Percentiles rank a stretch among this genome's conserved stretches.
phyloP scores from a whole-genome alignment of 495 filamentous ascomycete species.

The Aeminium ludgeri region DNA sequence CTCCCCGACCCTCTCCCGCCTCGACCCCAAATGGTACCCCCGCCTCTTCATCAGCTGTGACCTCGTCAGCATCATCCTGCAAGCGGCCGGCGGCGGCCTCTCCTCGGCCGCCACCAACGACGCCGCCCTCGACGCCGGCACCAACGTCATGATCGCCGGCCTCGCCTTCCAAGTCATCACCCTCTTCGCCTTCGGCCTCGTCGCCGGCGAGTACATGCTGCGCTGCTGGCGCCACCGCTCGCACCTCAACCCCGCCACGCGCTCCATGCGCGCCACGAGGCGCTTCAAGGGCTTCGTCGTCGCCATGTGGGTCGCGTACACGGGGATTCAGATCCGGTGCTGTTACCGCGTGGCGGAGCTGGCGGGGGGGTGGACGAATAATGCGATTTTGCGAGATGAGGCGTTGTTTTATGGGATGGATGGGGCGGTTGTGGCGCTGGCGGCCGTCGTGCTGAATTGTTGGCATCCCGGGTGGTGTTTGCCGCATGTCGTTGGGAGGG shows the following conservation, averaged over 20 bases:
- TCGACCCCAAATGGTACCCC: slow-evolving; percentile 13
- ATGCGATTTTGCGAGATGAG: slow-evolving; percentile 27
- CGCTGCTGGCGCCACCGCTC: slow-evolving; percentile 19
- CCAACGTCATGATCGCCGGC: slow-evolving; percentile 26
- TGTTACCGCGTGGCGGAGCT: slow-evolving; percentile 34
- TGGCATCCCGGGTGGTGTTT: slow-evolving; percentile 18
- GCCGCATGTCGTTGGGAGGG: too few relatives aligned
- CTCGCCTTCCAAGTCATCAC: slow-evolving; percentile 32
- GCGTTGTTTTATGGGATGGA: slow-evolving; percentile 34
- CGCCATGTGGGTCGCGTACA: slow-evolving; percentile 28
- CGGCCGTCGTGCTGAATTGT: slow-evolving; percentile 15
- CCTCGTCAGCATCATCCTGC: slow-evolving; percentile 15
- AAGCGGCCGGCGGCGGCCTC: slow-evolving; percentile 17
- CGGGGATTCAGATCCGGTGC: slow-evolving; percentile 33
- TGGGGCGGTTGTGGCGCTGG: slow-evolving; percentile 23
- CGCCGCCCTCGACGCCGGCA: slow-evolving; percentile 16
- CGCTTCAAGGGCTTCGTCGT: slow-evolving; percentile 29
- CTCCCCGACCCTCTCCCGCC: slow-evolving; percentile 8
- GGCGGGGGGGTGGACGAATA: slow-evolving; percentile 29
- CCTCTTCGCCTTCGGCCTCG: slow-evolving; percentile 31
- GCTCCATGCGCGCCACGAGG: slow-evolving; percentile 11
- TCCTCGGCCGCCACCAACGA: slow-evolving; percentile 3
- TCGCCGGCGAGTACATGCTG: slow-evolving; percentile 28
- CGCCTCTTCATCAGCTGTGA: slow-evolving; percentile 18
- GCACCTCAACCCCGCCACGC: slow-evolving; percentile 6